Evolutionary conservation across 495 filamentous ascomycete species (phyloP).

Genomic region (Neurospora cerealis): DNA sequence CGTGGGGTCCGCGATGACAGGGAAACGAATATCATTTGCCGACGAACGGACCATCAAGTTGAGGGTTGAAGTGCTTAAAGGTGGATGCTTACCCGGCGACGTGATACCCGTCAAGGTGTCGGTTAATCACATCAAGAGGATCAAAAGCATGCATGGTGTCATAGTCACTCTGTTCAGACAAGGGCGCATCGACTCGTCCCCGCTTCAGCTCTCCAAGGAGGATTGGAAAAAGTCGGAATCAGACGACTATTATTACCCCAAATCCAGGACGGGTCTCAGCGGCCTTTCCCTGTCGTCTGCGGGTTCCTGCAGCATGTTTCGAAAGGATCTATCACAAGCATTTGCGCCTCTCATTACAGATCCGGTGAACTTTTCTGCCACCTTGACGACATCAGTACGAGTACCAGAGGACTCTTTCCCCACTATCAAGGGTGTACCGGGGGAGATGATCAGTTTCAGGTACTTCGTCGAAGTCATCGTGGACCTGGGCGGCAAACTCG

Average conservation of each 20-base stretch:
- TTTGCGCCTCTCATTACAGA: slow-evolving; percentile 81
- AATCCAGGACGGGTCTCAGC: slow-evolving; percentile 57
- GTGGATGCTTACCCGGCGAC: slow-evolving; percentile 82
- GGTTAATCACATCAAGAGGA: slow-evolving; percentile 74
- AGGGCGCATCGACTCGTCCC: slow-evolving; percentile 79
- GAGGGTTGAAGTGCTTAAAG: slow-evolving; percentile 71
- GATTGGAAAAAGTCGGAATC: slow-evolving; percentile 64
- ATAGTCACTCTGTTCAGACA: slow-evolving; percentile 89
- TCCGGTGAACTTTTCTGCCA: slow-evolving; percentile 62
- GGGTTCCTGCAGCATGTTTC: slow-evolving; percentile 75
- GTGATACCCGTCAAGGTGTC: slow-evolving; percentile 67
- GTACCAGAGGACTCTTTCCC: slow-evolving; percentile 89
- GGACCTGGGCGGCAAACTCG: slow-evolving; percentile 80
- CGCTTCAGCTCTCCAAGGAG: slow-evolving; percentile 43
- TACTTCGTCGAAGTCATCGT: slow-evolving; percentile 90
- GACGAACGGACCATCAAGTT: slow-evolving; percentile 69
- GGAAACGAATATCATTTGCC: slow-evolving; percentile 8
- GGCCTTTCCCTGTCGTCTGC: slow-evolving; percentile 73
- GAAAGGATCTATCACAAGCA: slow-evolving; percentile 84
- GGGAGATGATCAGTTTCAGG: slow-evolving; percentile 84
- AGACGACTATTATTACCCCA: slow-evolving; percentile 52
- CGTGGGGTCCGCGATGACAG: slow-evolving; percentile 1
- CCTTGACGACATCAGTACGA: slow-evolving; percentile 69
- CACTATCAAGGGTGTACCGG: slow-evolving; percentile 79
- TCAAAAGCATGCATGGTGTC: slow-evolving; percentile 84